Conservation (phyloP, 1,284 basidiomycete genomes). For the Cerrena zonata region DNA sequence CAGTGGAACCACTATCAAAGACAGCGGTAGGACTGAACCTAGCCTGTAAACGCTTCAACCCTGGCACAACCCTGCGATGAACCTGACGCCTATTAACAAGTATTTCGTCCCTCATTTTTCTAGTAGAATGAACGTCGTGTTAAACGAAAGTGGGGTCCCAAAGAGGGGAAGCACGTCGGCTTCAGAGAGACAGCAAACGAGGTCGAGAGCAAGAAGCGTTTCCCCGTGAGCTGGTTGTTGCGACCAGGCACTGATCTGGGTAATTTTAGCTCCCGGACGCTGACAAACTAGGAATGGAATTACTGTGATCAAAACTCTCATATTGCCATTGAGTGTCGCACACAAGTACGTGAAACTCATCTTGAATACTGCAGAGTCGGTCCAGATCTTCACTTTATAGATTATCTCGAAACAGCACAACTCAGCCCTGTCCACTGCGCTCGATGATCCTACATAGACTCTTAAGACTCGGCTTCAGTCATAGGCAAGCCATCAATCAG, state of each 20-base stretch:
- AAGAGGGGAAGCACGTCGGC: slow-evolving; percentile 18
- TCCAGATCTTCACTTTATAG: too few relatives aligned
- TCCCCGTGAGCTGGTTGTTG: not conserved
- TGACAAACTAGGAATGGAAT: not conserved
- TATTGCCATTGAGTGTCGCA: too few relatives aligned
- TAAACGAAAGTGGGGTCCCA: slow-evolving; percentile 26
- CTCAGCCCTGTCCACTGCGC: too few relatives aligned
- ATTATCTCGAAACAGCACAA: too few relatives aligned
- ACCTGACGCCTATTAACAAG: slow-evolving; percentile 19
- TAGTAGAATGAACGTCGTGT: slow-evolving; percentile 20
- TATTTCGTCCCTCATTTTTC: slow-evolving; percentile 21
- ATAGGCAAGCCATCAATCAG: too few relatives aligned
- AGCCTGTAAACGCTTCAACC: slow-evolving; percentile 10
- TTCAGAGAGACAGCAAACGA: not conserved
- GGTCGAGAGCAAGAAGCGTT: not conserved
- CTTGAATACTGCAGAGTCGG: too few relatives aligned
- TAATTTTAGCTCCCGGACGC: not conserved
- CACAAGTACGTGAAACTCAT: too few relatives aligned
- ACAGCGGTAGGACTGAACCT: slow-evolving; percentile 16
- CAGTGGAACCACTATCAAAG: not conserved
- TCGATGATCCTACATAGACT: too few relatives aligned
- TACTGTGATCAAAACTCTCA: not conserved
- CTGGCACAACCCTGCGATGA: slow-evolving; percentile 8
- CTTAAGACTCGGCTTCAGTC: too few relatives aligned
- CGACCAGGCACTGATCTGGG: not conserved